Percentiles rank a stretch among this genome's conserved stretches.
phyloP scores from a whole-genome alignment of 257 asterid genomes.

The Ehretia macrophylla region DNA sequence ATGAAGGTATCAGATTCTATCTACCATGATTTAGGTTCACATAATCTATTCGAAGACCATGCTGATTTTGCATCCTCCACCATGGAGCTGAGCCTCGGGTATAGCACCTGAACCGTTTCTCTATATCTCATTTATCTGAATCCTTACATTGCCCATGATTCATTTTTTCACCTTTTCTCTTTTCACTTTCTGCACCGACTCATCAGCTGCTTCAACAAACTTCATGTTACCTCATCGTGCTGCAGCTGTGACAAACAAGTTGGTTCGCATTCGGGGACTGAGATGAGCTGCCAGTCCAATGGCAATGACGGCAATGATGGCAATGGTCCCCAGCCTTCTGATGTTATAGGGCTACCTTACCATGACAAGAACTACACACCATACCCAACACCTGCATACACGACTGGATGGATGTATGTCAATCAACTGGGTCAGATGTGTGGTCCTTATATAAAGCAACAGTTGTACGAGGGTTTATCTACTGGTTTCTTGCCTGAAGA shows the following conservation, averaged over 20 bases:
- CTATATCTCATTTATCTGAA: not conserved
- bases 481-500: slow-evolving; percentile 83
- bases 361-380: slow-evolving; percentile 15
- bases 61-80: slow-evolving; percentile 13
- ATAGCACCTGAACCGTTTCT: not conserved
- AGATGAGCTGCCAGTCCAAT: slow-evolving; percentile 34
- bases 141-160: not conserved
- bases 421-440: slow-evolving; percentile 85
- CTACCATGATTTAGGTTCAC: not conserved
- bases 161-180: not conserved
- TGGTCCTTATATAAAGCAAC: slow-evolving; percentile 90
- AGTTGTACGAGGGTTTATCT: slow-evolving; percentile 67
- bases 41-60: not conserved
- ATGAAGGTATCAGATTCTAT: slow-evolving; percentile 8
- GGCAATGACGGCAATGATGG: slow-evolving; percentile 18
- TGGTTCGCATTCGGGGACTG: slow-evolving; percentile 16
- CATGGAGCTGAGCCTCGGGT: slow-evolving; percentile 29
- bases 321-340: slow-evolving; percentile 12
- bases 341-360: slow-evolving; percentile 18
- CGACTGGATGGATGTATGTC: slow-evolving; percentile 90
- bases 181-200: too few relatives aligned
- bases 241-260: slow-evolving; percentile 20
- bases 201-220: slow-evolving; percentile 20
- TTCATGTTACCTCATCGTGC: not conserved
- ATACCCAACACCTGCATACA: slow-evolving; percentile 21